Percentiles rank a stretch among this genome's conserved stretches.
Conservation (phyloP, 2,329 filamentous ascomycete species). For the Ascomycota sp. region DNA sequence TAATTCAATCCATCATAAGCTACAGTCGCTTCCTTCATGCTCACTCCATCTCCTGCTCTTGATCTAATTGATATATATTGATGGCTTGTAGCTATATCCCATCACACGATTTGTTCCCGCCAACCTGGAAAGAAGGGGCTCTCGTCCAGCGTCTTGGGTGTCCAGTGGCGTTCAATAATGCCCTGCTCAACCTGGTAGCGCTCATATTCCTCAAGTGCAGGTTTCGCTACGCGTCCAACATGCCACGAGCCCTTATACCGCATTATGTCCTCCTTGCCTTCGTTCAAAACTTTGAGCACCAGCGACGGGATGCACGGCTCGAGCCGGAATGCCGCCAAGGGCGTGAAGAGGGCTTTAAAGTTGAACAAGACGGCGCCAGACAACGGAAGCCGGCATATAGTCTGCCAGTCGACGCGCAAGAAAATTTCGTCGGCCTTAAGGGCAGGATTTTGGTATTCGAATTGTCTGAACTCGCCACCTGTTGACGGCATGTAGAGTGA, state of each 20-base stretch:
- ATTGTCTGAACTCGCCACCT: constrained; percentile 40
- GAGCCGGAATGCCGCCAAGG: constrained; percentile 43
- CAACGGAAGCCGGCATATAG: constrained; percentile 55
- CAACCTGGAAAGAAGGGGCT: constrained; percentile 59
- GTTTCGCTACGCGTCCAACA: constrained; percentile 51
- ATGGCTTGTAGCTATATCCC: background rate
- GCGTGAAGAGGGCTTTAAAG: constrained; percentile 74
- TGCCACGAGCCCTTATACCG: constrained; percentile 71
- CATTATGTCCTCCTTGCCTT: constrained; percentile 46
- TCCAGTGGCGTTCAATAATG: constrained; percentile 39
- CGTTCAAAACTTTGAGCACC: constrained; percentile 44
- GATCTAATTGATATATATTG: no score
- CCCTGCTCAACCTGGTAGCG: constrained; percentile 45
- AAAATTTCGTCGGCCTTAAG: constrained; percentile 39
- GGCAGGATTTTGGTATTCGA: constrained; percentile 33
- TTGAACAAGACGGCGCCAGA: constrained; percentile 65
- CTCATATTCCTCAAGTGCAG: constrained; percentile 41
- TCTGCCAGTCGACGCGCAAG: constrained; percentile 77
- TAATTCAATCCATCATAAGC: no score
- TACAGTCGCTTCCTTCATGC: no score
- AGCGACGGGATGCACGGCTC: constrained; percentile 57
- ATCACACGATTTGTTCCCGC: constrained; percentile 14
- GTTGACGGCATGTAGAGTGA: constrained; percentile 58
- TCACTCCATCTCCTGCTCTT: no score
- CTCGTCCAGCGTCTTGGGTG: constrained; percentile 48